phyloP scores from a whole-genome alignment of 1,139 yeast species.

The Saccharomyces pastorianus region DNA sequence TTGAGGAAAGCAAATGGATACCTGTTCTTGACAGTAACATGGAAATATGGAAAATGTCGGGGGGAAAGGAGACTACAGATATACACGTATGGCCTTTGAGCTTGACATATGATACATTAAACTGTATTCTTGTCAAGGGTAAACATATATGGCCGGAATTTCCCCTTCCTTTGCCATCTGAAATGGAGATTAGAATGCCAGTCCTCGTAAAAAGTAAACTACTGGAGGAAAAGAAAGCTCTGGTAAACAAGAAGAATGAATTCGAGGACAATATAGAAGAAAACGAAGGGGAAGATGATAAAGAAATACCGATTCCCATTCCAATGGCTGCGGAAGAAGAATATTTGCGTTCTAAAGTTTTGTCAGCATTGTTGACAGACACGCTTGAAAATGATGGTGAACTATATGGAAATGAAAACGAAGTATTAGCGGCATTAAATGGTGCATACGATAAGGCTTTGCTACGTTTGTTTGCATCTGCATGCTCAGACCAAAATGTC shows the following conservation, averaged over 20 bases:
- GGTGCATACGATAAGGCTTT: constrained; percentile 62
- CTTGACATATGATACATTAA: constrained; percentile 51
- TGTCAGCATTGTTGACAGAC: constrained; percentile 34
- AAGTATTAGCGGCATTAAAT: constrained; percentile 44
- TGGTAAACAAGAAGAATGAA: constrained; percentile 25
- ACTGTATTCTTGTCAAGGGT: constrained; percentile 68
- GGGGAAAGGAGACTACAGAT: constrained; percentile 49
- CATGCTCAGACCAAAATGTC: constrained; percentile 61
- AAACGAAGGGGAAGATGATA: constrained; percentile 32
- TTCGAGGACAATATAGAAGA: constrained; percentile 27
- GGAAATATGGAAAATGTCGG: constrained; percentile 41
- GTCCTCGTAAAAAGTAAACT: constrained; percentile 30
- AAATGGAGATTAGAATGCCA: constrained; percentile 64
- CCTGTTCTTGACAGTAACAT: constrained; percentile 65
- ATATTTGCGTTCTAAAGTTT: constrained; percentile 33
- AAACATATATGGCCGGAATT: constrained; percentile 43
- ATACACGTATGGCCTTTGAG: constrained; percentile 84
- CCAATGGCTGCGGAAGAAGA: constrained; percentile 36
- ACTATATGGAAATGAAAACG: constrained; percentile 36
- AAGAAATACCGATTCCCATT: constrained; percentile 26
- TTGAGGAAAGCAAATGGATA: constrained; percentile 75
- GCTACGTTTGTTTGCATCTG: constrained; percentile 64
- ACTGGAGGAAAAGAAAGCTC: constrained; percentile 21
- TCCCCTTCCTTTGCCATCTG: constrained; percentile 80
- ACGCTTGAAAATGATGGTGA: constrained; percentile 36